Evolutionary conservation across 805 yeast species (phyloP).

Genomic region (Kazachstania bromeliacearum): DNA sequence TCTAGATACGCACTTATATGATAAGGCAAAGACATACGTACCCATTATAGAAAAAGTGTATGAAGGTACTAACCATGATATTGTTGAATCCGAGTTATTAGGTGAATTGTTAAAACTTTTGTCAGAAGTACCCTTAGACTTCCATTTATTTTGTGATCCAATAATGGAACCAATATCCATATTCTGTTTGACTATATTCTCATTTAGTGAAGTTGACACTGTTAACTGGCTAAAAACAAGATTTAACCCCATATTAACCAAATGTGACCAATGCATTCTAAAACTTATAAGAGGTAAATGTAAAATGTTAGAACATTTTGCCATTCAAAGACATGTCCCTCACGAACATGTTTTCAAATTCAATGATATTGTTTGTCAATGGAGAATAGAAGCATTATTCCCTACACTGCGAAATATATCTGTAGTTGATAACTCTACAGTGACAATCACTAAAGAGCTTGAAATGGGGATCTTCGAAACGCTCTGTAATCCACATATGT

Average conservation of each 20-base stretch:
- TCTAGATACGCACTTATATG: neutral
- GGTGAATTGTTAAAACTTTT: conserved; percentile 34
- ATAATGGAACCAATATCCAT: conserved; percentile 39
- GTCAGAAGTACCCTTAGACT: conserved; percentile 21
- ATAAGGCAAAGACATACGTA: conserved; percentile 13
- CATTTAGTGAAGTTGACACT: conserved; percentile 42
- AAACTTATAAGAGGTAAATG: conserved; percentile 47
- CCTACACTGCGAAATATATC: conserved; percentile 19
- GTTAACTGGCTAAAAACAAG: conserved; percentile 35
- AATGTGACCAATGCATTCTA: conserved; percentile 46
- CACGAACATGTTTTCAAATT: conserved; percentile 34
- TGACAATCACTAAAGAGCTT: conserved; percentile 16
- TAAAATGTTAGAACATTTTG: conserved; percentile 42
- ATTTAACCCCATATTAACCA: conserved; percentile 33
- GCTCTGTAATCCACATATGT: conserved; percentile 41
- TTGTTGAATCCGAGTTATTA: conserved; percentile 26
- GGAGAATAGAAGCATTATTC: conserved; percentile 27
- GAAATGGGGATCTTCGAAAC: conserved; percentile 37
- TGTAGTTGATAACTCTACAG: conserved; percentile 13
- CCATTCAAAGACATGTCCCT: conserved; percentile 38
- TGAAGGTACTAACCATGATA: conserved; percentile 18
- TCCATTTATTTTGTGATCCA: conserved; percentile 51
- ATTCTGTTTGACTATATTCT: conserved; percentile 49
- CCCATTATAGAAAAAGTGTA: conserved; percentile 24
- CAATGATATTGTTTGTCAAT: conserved; percentile 27